phyloP scores from a whole-genome alignment of 805 yeast species.

The Kodamaea laetipori region DNA sequence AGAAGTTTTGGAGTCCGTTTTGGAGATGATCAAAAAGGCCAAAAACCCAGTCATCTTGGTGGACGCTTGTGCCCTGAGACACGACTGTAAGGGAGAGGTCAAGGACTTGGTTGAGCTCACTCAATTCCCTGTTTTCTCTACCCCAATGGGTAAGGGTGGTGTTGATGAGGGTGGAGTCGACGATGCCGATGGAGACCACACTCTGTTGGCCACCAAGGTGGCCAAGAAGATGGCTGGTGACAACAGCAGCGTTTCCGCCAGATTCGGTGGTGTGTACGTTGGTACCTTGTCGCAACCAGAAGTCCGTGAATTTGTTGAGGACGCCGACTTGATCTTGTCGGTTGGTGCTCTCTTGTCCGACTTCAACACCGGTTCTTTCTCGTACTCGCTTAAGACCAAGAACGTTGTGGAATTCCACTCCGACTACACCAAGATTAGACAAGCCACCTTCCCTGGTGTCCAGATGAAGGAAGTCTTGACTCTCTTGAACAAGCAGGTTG shows the following conservation, averaged over 20 bases:
- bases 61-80: slow-evolving; percentile 36
- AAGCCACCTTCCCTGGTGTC: slow-evolving; percentile 33
- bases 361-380: slow-evolving; percentile 36
- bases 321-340: slow-evolving; percentile 30
- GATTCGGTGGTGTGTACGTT: slow-evolving; percentile 33
- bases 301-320: slow-evolving; percentile 29
- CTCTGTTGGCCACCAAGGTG: slow-evolving; percentile 14
- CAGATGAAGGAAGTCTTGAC: slow-evolving; percentile 33
- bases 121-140: slow-evolving; percentile 31
- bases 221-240: slow-evolving; percentile 13
- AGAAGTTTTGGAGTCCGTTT: slow-evolving; percentile 31
- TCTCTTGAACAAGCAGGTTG: slow-evolving; percentile 20
- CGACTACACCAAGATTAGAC: slow-evolving; percentile 33
- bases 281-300: slow-evolving; percentile 31
- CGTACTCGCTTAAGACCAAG: slow-evolving; percentile 34
- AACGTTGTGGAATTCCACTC: slow-evolving; percentile 37
- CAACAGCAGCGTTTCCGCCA: slow-evolving; percentile 6
- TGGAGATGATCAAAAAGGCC: slow-evolving; percentile 25
- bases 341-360: slow-evolving; percentile 33
- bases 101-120: slow-evolving; percentile 26
- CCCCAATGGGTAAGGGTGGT: slow-evolving; percentile 35
- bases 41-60: slow-evolving; percentile 32
- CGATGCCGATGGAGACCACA: slow-evolving; percentile 18
- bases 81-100: slow-evolving; percentile 28
- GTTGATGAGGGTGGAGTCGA: slow-evolving; percentile 23